phyloP scores from a whole-genome alignment of 2,329 filamentous ascomycete species.

The Hirsutella thompsonii region DNA sequence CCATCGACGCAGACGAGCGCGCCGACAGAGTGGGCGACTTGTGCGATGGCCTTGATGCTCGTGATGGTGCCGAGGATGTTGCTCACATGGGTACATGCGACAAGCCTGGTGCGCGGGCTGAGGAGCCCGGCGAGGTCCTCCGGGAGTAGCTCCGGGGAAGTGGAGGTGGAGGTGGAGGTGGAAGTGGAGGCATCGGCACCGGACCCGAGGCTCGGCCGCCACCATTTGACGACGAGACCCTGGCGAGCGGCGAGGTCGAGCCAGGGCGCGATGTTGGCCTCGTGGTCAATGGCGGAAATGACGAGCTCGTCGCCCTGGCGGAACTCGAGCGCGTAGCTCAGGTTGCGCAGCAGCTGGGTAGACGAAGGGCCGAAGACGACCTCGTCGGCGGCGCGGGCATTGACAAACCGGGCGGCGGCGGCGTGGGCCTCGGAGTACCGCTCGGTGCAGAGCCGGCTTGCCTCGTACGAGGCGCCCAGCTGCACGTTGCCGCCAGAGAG shows the following conservation, averaged over 20 bases:
- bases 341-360: conserved; percentile 64
- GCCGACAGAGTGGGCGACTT: conserved; percentile 32
- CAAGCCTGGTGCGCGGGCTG: conserved; percentile 50
- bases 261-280: conserved; percentile 68
- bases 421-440: conserved; percentile 46
- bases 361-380: conserved; percentile 64
- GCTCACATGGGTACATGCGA: conserved; percentile 60
- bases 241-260: conserved; percentile 50
- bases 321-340: conserved; percentile 43
- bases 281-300: conserved; percentile 61
- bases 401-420: conserved; percentile 58
- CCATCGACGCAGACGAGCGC: conserved; percentile 62
- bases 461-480: conserved; percentile 56
- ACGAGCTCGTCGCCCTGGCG: conserved; percentile 51
- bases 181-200: too few species aligned
- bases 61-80: conserved; percentile 65
- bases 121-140: conserved; percentile 46
- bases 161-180: too few species aligned
- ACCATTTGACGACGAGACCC: conserved; percentile 56
- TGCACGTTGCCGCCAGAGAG: conserved; percentile 60
- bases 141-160: conserved; percentile 46
- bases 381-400: conserved; percentile 47
- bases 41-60: conserved; percentile 42
- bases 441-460: conserved; percentile 44
- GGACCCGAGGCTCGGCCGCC: conserved; percentile 35